These are phyloP conservation scores for Leccinum uliginosum DNA, from an alignment of 768 basidiomycete genomes.

Conservation along the genomic window DNA sequence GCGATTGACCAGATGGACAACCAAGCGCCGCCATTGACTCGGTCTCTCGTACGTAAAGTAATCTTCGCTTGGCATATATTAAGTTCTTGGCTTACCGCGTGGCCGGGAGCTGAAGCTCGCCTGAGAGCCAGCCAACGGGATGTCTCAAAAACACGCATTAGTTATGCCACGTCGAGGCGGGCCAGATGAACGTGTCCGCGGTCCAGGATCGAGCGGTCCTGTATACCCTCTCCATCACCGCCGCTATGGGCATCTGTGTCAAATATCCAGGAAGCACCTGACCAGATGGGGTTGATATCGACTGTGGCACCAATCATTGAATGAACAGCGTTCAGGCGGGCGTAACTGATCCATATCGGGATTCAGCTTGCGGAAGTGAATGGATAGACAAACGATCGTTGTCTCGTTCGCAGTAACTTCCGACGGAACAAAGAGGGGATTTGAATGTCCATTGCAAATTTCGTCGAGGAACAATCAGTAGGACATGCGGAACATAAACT, in stretches of 20 bases:
- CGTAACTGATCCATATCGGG: conserved; percentile 8
- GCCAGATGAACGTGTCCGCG: background rate
- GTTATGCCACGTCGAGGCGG: background rate
- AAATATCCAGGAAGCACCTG: background rate
- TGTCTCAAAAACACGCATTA: background rate
- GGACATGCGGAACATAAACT: conserved; percentile 85
- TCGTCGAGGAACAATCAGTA: conserved; percentile 24
- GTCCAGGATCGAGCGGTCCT: background rate
- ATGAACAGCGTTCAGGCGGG: background rate
- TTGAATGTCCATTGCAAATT: conserved; percentile 3
- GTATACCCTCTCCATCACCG: background rate
- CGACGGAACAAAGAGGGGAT: conserved; percentile 4
- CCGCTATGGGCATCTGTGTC: background rate
- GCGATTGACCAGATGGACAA: background rate
- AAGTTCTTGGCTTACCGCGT: background rate
- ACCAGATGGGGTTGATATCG: background rate
- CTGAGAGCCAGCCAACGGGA: background rate
- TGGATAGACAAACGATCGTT: background rate
- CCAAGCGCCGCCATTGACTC: background rate
- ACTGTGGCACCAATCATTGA: background rate
- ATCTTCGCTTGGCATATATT: background rate
- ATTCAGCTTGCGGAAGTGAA: background rate
- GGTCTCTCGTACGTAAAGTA: conserved; percentile 1
- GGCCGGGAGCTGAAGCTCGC: background rate
- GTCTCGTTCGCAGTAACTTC: background rate